Percentiles rank a stretch among this genome's conserved stretches.
These are phyloP conservation scores for Apiotrichum gamsii DNA, from an alignment of 1,284 basidiomycete species.

Conservation along the genomic window DNA sequence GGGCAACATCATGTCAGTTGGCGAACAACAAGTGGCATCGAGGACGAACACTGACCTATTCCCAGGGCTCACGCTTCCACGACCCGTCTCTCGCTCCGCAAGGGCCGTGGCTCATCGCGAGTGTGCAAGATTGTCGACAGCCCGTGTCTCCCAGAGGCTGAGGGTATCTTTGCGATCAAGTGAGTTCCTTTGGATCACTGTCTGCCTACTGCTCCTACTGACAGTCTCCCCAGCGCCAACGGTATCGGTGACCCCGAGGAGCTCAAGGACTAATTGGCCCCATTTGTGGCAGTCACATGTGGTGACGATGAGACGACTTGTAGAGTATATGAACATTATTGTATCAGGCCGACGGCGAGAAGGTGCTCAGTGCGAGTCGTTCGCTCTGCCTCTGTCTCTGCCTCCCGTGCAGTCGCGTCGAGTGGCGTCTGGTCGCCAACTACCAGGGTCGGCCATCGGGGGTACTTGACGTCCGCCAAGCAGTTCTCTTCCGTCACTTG, in stretches of 20 bases:
- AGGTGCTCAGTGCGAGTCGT: too few relatives aligned
- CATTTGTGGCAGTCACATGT: too few relatives aligned
- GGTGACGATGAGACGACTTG: too few relatives aligned
- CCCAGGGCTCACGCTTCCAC: conserved; percentile 79
- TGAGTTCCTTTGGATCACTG: conserved; percentile 21
- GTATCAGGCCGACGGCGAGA: too few relatives aligned
- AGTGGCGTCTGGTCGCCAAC: too few relatives aligned
- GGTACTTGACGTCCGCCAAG: too few relatives aligned
- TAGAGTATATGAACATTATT: neutral
- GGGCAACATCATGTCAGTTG: conserved; percentile 71
- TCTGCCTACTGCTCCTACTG: neutral
- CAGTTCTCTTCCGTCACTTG: too few relatives aligned
- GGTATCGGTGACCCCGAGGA: conserved; percentile 91
- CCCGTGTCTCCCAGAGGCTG: conserved; percentile 93
- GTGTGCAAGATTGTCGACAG: conserved; percentile 98
- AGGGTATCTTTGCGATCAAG: conserved; percentile 92
- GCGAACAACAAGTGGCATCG: too few relatives aligned
- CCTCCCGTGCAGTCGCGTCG: too few relatives aligned
- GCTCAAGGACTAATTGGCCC: conserved; percentile 52
- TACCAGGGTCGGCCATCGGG: too few relatives aligned
- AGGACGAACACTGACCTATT: neutral
- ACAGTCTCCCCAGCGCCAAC: conserved; percentile 51
- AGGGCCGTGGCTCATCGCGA: conserved; percentile 85
- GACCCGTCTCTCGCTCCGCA: conserved; percentile 87
- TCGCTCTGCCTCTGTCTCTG: too few relatives aligned